These are phyloP conservation scores for Xylaria digitata DNA, from an alignment of 2,329 filamentous ascomycete genomes.

Conservation along the genomic window DNA sequence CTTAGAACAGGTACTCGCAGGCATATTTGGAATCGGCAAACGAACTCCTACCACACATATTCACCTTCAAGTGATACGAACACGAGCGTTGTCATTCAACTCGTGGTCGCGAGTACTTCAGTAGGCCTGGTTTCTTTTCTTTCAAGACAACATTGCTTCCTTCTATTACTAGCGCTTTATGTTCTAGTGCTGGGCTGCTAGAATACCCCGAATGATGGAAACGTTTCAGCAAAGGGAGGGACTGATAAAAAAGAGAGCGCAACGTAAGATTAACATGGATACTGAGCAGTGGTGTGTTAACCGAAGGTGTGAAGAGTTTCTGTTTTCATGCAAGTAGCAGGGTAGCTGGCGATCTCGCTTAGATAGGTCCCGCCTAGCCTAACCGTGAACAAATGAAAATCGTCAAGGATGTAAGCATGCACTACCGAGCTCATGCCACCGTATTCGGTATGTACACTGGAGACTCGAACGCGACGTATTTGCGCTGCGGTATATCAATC, in stretches of 20 bases:
- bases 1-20: constrained; percentile 25
- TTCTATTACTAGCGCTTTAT: background rate
- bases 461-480: background rate
- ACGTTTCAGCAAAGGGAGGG: background rate
- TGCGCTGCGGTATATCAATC: background rate
- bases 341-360: constrained; percentile 34
- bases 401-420: constrained; percentile 18
- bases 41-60: background rate
- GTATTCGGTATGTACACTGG: constrained; percentile 25
- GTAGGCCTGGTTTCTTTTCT: no score
- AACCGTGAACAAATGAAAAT: constrained; percentile 5
- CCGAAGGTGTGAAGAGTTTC: constrained; percentile 9
- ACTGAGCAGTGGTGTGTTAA: background rate
- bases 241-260: background rate
- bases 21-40: constrained; percentile 34
- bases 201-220: background rate
- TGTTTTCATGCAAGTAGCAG: constrained; percentile 25
- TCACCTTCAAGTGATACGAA: constrained; percentile 11
- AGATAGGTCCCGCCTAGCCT: constrained; percentile 9
- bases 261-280: constrained; percentile 6
- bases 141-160: background rate
- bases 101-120: background rate
- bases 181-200: background rate
- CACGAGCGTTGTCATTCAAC: constrained; percentile 4
- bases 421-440: constrained; percentile 29